Percentiles rank a stretch among this genome's conserved stretches.
These are phyloP conservation scores for Boletus mariae DNA, from an alignment of 1,284 basidiomycete genomes.

Conservation along the genomic window DNA sequence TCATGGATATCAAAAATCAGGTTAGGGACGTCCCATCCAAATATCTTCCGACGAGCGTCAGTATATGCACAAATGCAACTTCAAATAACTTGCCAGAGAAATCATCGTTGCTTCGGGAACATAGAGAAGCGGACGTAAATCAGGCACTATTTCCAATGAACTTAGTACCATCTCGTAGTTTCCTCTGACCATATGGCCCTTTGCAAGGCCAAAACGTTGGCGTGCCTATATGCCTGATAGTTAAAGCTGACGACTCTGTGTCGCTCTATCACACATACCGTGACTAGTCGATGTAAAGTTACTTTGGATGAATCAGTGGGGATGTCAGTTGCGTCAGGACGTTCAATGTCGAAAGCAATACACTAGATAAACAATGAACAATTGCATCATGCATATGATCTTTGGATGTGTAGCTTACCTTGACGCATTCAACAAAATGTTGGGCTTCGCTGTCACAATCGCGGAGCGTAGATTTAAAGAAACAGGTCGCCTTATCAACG, in stretches of 20 bases:
- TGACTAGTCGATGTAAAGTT: background rate
- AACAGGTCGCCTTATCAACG: background rate
- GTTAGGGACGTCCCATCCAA: conserved; percentile 2
- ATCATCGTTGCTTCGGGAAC: background rate
- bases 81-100: conserved; percentile 1
- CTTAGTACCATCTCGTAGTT: background rate
- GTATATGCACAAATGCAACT: background rate
- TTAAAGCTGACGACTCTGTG: background rate
- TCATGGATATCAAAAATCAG: conserved; percentile 7
- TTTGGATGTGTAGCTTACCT: background rate
- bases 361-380: background rate
- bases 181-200: background rate
- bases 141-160: background rate
- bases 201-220: background rate
- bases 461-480: background rate
- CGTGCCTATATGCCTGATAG: background rate
- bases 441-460: background rate
- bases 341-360: background rate
- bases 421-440: conserved; percentile 3
- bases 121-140: conserved; percentile 8
- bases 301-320: no score
- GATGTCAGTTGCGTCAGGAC: background rate
- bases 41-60: conserved; percentile 9
- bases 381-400: background rate
- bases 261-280: background rate